Percentiles rank a stretch among this genome's conserved stretches.
phyloP scores from a whole-genome alignment of 2,329 filamentous ascomycete species.

The Diaporthe sp. region DNA sequence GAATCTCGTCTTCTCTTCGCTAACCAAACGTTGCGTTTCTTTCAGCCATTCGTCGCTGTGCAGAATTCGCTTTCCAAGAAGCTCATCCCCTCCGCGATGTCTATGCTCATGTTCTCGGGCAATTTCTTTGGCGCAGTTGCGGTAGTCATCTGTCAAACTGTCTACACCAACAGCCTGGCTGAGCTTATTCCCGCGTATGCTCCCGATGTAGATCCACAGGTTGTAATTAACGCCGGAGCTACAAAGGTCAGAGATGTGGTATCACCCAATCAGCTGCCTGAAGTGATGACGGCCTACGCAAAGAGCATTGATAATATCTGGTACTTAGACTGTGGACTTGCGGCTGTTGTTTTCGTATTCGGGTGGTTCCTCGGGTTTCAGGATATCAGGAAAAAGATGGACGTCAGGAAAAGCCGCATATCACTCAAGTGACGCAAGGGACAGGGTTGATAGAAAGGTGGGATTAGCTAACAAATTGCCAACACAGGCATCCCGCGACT shows the following conservation, averaged over 20 bases:
- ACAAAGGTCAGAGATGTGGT: neutral
- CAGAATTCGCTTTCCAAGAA: neutral
- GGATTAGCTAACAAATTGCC: neutral
- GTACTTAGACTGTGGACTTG: neutral
- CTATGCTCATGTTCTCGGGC: neutral
- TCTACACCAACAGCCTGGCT: neutral
- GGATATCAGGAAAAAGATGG: neutral
- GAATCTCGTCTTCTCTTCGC: neutral
- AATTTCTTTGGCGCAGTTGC: neutral
- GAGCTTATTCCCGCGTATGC: neutral
- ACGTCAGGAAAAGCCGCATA: neutral
- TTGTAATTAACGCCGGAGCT: neutral
- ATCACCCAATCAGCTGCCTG: neutral
- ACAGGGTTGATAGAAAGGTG: neutral
- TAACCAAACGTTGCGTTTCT: neutral
- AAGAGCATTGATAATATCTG: neutral
- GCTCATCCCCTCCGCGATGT: neutral
- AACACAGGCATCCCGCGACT: neutral
- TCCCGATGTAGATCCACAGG: neutral
- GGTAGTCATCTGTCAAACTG: neutral
- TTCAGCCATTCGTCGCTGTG: neutral
- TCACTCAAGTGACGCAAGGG: neutral
- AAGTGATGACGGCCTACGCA: neutral
- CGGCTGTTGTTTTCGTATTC: neutral
- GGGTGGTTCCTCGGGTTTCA: neutral